A percentile compares a stretch with the other conserved stretches of the same genome.
Evolutionary conservation across 768 basidiomycete genomes (phyloP).

Genomic region (Amanita brunnescens): DNA sequence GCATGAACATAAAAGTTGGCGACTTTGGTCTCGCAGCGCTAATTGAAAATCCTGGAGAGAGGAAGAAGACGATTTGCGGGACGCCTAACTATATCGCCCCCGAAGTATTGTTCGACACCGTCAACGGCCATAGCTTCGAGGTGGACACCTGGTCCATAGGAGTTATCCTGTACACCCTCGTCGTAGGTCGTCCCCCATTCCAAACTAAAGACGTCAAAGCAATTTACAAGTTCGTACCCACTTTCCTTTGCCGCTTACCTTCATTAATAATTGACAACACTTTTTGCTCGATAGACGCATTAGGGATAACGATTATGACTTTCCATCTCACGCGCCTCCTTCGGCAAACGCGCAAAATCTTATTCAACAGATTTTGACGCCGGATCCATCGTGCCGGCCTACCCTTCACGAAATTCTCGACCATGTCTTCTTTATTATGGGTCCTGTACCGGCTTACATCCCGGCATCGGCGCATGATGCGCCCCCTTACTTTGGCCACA

Average conservation of each 20-base stretch:
- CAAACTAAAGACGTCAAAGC: constrained; percentile 97
- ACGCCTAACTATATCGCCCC: constrained; percentile 99
- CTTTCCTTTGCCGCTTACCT: background rate
- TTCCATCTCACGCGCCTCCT: constrained; percentile 69
- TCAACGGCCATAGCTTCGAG: constrained; percentile 95
- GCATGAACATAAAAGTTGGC: constrained; percentile 95
- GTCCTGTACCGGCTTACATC: constrained; percentile 74
- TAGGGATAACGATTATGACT: constrained; percentile 87
- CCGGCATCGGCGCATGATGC: constrained; percentile 70
- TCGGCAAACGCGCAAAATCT: constrained; percentile 68
- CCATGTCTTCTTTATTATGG: constrained; percentile 76
- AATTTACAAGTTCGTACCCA: constrained; percentile 71
- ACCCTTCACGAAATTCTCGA: constrained; percentile 78
- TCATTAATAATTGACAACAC: constrained; percentile 3
- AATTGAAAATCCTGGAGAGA: constrained; percentile 91
- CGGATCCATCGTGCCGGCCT: constrained; percentile 75
- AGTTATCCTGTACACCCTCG: constrained; percentile 91
- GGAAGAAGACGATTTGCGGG: constrained; percentile 98
- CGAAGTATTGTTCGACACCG: constrained; percentile 92
- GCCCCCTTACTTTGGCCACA: constrained; percentile 66
- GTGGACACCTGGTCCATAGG: constrained; percentile 98
- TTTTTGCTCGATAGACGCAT: constrained; percentile 54
- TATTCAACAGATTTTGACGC: constrained; percentile 78
- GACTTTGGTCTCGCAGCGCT: constrained; percentile 97
- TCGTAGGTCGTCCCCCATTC: constrained; percentile 94